Conservation (phyloP, 2,329 filamentous ascomycete species). For the Aureobasidium sp. region DNA sequence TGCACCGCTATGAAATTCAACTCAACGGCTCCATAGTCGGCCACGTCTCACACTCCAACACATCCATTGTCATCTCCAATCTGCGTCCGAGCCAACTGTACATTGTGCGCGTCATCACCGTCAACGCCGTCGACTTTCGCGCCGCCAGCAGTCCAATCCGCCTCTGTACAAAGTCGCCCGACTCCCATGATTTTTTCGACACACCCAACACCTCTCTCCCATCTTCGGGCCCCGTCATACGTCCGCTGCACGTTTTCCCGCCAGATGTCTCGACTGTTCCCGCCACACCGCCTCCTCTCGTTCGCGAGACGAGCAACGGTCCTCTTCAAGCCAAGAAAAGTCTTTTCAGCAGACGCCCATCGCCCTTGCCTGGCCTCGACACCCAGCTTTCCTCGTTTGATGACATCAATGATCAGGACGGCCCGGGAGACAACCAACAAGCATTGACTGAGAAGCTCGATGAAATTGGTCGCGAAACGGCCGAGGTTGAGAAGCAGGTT, state of each 20-base stretch:
- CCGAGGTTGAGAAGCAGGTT: conserved; percentile 66
- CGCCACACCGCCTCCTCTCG: conserved; percentile 47
- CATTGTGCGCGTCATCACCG: conserved; percentile 85
- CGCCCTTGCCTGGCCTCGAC: conserved; percentile 43
- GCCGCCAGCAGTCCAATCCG: conserved; percentile 81
- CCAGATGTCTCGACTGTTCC: conserved; percentile 12
- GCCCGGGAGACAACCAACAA: conserved; percentile 58
- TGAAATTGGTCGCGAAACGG: conserved; percentile 71
- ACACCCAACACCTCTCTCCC: conserved; percentile 36
- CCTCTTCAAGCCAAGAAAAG: conserved; percentile 52
- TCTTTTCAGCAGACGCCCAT: conserved; percentile 67
- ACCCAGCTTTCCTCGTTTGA: conserved; percentile 32
- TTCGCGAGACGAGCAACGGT: conserved; percentile 58
- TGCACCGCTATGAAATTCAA: conserved; percentile 83
- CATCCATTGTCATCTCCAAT: conserved; percentile 84
- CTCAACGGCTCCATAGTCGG: conserved; percentile 80
- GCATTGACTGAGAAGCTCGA: conserved; percentile 79
- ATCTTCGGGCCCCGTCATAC: conserved; percentile 15
- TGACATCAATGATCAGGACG: conserved; percentile 44
- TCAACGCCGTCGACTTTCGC: conserved; percentile 87
- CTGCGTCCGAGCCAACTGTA: conserved; percentile 84
- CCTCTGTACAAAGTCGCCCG: conserved; percentile 57
- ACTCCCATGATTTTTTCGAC: conserved; percentile 42
- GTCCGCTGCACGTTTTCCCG: conserved; percentile 16
- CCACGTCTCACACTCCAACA: conserved; percentile 72